Evolutionary conservation across 352 stramenopile genomes (phyloP).

Genomic region (Phytophthora colocasiae): DNA sequence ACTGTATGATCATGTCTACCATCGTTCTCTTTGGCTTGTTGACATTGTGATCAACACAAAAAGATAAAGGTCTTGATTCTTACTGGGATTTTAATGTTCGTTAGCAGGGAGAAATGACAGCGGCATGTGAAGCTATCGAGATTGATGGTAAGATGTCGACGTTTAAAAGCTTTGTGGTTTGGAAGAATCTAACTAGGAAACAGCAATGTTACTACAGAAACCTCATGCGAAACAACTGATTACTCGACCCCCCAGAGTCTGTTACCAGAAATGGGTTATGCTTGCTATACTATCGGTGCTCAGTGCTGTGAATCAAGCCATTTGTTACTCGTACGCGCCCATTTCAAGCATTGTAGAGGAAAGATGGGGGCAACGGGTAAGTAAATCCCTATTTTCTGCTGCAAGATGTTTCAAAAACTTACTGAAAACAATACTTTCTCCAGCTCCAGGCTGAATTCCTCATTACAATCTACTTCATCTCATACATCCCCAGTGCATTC

Average conservation of each 20-base stretch:
- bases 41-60: too few relatives aligned
- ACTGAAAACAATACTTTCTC: not conserved
- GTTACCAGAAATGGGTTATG: constrained; percentile 68
- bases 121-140: constrained; percentile 15
- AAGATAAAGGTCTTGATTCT: too few relatives aligned
- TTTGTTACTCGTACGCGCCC: constrained; percentile 80
- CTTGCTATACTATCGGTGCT: constrained; percentile 65
- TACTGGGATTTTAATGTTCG: too few relatives aligned
- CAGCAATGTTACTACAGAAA: constrained; percentile 9
- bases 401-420: not conserved
- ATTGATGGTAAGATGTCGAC: constrained; percentile 11
- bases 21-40: too few relatives aligned
- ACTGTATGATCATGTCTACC: too few relatives aligned
- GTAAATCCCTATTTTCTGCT: not conserved
- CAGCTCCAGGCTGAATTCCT: constrained; percentile 69
- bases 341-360: constrained; percentile 62
- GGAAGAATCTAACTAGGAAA: too few relatives aligned
- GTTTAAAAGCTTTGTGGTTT: not conserved
- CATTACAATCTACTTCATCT: constrained; percentile 78
- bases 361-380: constrained; percentile 55
- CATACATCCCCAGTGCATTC: constrained; percentile 81
- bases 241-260: not conserved
- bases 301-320: constrained; percentile 44
- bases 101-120: constrained; percentile 10
- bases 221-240: not conserved